Evolutionary conservation across 495 filamentous ascomycete genomes (phyloP).

Genomic region (Hyaloscypha hepaticicola): DNA sequence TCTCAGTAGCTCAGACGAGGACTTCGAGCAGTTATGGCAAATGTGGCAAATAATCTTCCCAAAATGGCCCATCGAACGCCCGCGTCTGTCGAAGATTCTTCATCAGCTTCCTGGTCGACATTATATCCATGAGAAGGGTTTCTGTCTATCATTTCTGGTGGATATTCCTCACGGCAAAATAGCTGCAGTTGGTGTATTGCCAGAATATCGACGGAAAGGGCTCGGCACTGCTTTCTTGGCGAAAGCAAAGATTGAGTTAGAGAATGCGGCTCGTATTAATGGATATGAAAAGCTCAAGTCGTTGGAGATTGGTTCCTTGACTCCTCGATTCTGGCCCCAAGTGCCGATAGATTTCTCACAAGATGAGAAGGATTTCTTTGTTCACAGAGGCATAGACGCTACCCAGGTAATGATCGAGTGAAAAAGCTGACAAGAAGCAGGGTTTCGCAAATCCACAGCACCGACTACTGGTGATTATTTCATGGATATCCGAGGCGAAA

Average conservation of each 20-base stretch:
- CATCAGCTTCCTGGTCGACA: constrained; percentile 34
- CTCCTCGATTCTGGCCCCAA: constrained; percentile 51
- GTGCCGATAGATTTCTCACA: constrained; percentile 43
- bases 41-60: constrained; percentile 45
- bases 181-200: constrained; percentile 41
- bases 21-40: constrained; percentile 35
- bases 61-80: constrained; percentile 38
- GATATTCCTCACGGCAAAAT: constrained; percentile 28
- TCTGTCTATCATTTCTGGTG: constrained; percentile 44
- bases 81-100: constrained; percentile 36
- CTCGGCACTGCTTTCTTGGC: constrained; percentile 44
- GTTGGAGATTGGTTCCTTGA: constrained; percentile 40
- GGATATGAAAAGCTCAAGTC: constrained; percentile 27
- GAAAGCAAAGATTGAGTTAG: constrained; percentile 35
- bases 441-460: constrained; percentile 21
- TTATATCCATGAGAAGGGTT: constrained; percentile 44
- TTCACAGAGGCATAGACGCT: constrained; percentile 42
- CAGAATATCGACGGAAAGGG: constrained; percentile 40
- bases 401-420: not conserved
- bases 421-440: not conserved
- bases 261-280: constrained; percentile 30
- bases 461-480: constrained; percentile 43
- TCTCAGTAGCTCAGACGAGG: constrained; percentile 31
- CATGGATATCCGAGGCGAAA: constrained; percentile 40
- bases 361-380: constrained; percentile 43